Conservation (phyloP, 2,329 filamentous ascomycete species). For the Neofusicoccum sp. region DNA sequence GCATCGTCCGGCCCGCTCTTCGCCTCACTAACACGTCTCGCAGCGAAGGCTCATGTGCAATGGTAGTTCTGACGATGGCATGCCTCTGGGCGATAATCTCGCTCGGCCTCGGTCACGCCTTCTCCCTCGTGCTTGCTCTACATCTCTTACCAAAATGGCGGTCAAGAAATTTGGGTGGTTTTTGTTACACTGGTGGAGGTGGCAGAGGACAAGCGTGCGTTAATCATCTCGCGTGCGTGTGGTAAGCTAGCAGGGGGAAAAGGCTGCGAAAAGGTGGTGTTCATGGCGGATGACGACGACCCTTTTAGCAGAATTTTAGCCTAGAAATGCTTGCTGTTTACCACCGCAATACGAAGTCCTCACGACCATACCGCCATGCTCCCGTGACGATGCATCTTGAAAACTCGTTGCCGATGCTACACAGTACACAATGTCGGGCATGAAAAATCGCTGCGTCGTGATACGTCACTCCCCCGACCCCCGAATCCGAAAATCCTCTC, state of each 20-base stretch:
- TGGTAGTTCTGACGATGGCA: constrained; percentile 18
- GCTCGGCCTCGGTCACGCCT: constrained; percentile 17
- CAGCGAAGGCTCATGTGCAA: constrained; percentile 30
- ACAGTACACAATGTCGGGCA: background rate
- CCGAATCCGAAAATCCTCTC: no score
- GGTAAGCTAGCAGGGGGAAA: constrained; percentile 13
- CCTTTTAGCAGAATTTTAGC: constrained; percentile 18
- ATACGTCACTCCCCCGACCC: background rate
- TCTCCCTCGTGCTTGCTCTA: constrained; percentile 22
- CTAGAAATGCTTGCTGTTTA: constrained; percentile 21
- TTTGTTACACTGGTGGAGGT: constrained; percentile 19
- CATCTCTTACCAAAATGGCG: constrained; percentile 22
- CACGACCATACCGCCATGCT: background rate
- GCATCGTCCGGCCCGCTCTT: background rate
- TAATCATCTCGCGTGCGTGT: constrained; percentile 18
- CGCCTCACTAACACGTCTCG: constrained; percentile 19
- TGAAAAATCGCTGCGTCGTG: background rate
- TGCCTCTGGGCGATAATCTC: constrained; percentile 12
- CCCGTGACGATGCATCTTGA: background rate
- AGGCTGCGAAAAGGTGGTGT: constrained; percentile 17
- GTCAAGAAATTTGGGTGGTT: constrained; percentile 20
- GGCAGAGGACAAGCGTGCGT: constrained; percentile 20
- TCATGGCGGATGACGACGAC: constrained; percentile 14
- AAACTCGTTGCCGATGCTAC: background rate
- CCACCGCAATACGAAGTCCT: constrained; percentile 15